Percentiles rank a stretch among this genome's conserved stretches.
Evolutionary conservation across 2,329 filamentous ascomycete species (phyloP).

Genomic region (Xylaria sp.): DNA sequence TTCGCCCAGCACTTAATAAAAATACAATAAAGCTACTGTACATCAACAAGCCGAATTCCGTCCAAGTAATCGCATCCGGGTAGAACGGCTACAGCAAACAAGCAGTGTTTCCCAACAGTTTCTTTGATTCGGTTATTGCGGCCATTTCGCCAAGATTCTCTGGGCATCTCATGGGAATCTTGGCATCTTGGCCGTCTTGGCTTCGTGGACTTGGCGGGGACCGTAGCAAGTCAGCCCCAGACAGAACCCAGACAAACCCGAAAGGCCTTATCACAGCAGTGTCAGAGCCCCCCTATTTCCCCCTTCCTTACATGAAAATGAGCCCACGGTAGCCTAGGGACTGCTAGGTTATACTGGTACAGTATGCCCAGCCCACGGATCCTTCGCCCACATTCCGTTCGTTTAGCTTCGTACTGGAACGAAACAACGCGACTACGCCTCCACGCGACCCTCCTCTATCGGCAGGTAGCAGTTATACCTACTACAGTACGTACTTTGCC

Average conservation of each 20-base stretch:
- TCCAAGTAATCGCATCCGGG: not conserved
- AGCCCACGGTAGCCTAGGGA: not conserved
- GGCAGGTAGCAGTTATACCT: not conserved
- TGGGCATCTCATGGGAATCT: not conserved
- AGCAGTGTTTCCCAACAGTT: not conserved
- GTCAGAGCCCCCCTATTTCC: not conserved
- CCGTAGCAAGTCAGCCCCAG: not conserved
- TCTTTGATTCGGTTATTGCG: constrained; percentile 21
- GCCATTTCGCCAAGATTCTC: constrained; percentile 17
- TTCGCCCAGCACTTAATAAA: too few relatives aligned
- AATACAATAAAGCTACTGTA: not conserved
- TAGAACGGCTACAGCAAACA: not conserved
- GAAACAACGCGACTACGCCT: not conserved
- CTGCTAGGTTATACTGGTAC: too few relatives aligned
- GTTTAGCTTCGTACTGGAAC: not conserved
- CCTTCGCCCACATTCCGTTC: too few relatives aligned
- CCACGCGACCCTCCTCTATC: not conserved
- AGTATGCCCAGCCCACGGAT: too few relatives aligned
- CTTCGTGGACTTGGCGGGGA: not conserved
- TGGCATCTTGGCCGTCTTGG: constrained; percentile 18
- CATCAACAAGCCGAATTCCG: not conserved
- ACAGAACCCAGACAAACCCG: too few relatives aligned
- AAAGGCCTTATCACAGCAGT: too few relatives aligned
- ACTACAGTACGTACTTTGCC: not conserved
- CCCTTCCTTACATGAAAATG: not conserved